Conservation (phyloP, 768 basidiomycete species). For the Leucosporidium creatinivorum region DNA sequence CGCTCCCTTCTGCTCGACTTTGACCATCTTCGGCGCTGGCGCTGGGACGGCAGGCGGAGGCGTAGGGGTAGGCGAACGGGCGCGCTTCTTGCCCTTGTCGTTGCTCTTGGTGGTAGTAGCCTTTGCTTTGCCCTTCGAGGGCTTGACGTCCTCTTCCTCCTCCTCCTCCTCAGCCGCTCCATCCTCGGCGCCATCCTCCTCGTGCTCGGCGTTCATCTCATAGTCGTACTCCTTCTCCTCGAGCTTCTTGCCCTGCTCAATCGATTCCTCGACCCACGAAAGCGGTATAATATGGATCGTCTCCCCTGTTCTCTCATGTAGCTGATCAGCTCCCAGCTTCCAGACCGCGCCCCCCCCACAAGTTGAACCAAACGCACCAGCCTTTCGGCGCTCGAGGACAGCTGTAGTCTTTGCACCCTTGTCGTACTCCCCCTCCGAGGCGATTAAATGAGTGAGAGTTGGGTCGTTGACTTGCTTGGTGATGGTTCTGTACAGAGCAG, state of each 20-base stretch:
- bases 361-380: too few relatives aligned
- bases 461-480: background rate
- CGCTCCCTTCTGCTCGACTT: background rate
- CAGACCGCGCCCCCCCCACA: too few relatives aligned
- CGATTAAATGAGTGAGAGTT: background rate
- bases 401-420: too few relatives aligned
- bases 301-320: too few relatives aligned
- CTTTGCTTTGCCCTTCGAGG: background rate
- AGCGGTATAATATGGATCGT: background rate
- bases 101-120: background rate
- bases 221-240: background rate
- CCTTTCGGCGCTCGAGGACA: too few relatives aligned
- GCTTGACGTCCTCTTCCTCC: background rate
- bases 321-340: too few relatives aligned
- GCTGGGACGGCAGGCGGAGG: background rate
- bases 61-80: background rate
- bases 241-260: background rate
- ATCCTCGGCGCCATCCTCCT: background rate
- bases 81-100: background rate
- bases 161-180: background rate
- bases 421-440: background rate
- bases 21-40: background rate
- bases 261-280: background rate
- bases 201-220: background rate
- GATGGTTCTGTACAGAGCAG: background rate